Evolutionary conservation across 176 grass and related monocot genomes (phyloP).

Genomic region (Pontederia paniculata): DNA sequence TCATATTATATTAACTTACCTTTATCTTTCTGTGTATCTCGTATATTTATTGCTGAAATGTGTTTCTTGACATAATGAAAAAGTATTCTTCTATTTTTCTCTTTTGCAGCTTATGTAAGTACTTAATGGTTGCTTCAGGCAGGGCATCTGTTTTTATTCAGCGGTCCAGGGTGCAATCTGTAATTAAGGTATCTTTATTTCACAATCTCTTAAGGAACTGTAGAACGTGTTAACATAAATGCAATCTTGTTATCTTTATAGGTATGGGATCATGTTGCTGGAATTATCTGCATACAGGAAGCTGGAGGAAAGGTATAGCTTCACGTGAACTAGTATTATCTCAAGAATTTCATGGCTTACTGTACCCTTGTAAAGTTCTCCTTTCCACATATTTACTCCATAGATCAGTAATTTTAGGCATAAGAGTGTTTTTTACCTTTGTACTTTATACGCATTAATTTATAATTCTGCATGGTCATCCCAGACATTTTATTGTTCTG

Average conservation of each 20-base stretch:
- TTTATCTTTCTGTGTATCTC: too few species aligned
- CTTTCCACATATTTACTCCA: background rate
- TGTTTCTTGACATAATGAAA: conserved; percentile 3
- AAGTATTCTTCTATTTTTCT: conserved; percentile 6
- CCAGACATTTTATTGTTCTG: too few species aligned
- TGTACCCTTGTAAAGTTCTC: background rate
- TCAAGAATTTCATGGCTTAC: background rate
- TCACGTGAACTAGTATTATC: too few species aligned
- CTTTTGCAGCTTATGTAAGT: conserved; percentile 77
- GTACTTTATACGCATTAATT: too few species aligned
- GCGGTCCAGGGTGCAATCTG: conserved; percentile 40
- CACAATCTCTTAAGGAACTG: conserved; percentile 9
- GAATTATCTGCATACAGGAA: conserved; percentile 79
- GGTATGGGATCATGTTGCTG: conserved; percentile 92
- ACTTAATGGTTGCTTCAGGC: conserved; percentile 75
- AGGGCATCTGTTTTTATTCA: conserved; percentile 71
- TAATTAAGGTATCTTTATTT: conserved; percentile 68
- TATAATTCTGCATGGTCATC: too few species aligned
- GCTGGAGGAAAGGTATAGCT: conserved; percentile 61
- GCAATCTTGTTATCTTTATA: conserved; percentile 21
- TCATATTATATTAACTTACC: too few species aligned
- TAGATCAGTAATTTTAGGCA: too few species aligned
- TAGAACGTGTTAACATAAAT: background rate
- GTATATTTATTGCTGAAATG: too few species aligned
- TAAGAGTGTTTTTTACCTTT: too few species aligned